Percentiles rank a stretch among this genome's conserved stretches.
Evolutionary conservation across 495 filamentous ascomycete genomes (phyloP).

Genomic region (Wilcoxina mikolae): DNA sequence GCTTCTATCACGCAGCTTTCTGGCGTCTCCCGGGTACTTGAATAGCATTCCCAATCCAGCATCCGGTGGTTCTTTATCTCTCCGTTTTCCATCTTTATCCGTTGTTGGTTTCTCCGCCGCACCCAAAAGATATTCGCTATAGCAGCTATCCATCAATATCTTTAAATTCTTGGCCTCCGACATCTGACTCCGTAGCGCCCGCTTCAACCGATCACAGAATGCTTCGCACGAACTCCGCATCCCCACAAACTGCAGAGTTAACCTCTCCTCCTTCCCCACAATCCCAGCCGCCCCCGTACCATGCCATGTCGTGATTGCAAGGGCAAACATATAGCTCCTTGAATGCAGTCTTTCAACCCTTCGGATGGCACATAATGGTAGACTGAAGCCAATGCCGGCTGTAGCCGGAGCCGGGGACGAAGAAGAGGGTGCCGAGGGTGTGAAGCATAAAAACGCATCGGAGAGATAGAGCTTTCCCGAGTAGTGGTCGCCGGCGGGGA

Average conservation of each 20-base stretch:
- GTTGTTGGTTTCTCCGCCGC: conserved; percentile 28
- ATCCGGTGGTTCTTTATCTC: conserved; percentile 57
- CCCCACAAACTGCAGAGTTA: conserved; percentile 79
- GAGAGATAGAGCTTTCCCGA: conserved; percentile 86
- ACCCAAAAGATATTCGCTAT: conserved; percentile 80
- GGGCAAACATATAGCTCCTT: conserved; percentile 76
- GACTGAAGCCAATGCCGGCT: conserved; percentile 89
- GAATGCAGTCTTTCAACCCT: conserved; percentile 85
- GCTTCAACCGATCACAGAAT: conserved; percentile 91
- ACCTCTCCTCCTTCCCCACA: conserved; percentile 50
- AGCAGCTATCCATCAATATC: conserved; percentile 63
- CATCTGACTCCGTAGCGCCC: conserved; percentile 66
- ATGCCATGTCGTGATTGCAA: conserved; percentile 94
- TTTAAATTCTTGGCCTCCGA: conserved; percentile 73
- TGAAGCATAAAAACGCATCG: conserved; percentile 89
- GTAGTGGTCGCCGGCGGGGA: conserved; percentile 70
- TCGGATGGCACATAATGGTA: conserved; percentile 83
- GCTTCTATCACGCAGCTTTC: conserved; percentile 82
- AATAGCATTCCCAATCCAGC: conserved; percentile 86
- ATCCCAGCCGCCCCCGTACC: conserved; percentile 41
- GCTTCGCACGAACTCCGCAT: conserved; percentile 78
- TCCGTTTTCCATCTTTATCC: conserved; percentile 36
- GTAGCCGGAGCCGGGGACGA: conserved; percentile 52
- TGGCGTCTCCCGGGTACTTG: conserved; percentile 89
- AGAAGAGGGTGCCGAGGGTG: conserved; percentile 81